phyloP scores from a whole-genome alignment of 2,329 filamentous ascomycete species.

The Trichoderma sp. region DNA sequence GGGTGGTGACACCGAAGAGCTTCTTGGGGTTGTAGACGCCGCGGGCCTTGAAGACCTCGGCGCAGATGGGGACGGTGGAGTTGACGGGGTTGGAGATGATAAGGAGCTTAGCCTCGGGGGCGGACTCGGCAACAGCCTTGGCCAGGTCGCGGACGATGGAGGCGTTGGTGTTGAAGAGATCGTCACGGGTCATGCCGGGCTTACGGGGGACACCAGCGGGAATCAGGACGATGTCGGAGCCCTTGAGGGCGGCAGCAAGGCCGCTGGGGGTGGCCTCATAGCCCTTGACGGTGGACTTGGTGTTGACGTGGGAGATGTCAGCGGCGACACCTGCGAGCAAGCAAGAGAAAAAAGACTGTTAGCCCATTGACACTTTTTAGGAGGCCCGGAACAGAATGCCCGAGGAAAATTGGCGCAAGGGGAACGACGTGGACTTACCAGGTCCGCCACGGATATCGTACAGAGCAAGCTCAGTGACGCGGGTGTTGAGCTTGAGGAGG shows the following conservation, averaged over 20 bases:
- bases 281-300: constrained; percentile 90
- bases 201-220: constrained; percentile 98
- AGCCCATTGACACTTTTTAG: constrained; percentile 1
- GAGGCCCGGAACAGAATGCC: background rate
- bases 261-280: constrained; percentile 76
- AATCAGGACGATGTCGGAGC: constrained; percentile 91
- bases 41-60: constrained; percentile 92
- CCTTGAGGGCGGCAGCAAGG: constrained; percentile 77
- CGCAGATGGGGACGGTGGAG: constrained; percentile 96
- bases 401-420: constrained; percentile 21
- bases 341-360: constrained; percentile 3
- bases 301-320: constrained; percentile 98
- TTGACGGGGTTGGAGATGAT: constrained; percentile 99
- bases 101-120: constrained; percentile 90
- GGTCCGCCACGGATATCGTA: constrained; percentile 96
- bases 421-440: constrained; percentile 57
- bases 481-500: constrained; percentile 97
- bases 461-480: constrained; percentile 88
- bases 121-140: constrained; percentile 85
- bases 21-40: constrained; percentile 99
- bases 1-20: constrained; percentile 98
- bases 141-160: constrained; percentile 98
- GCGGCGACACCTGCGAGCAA: constrained; percentile 78
- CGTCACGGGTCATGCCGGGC: constrained; percentile 99
- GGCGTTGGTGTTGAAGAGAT: constrained; percentile 99